A percentile compares a stretch with the other conserved stretches of the same genome.
phyloP scores from a whole-genome alignment of 1,284 basidiomycete genomes.

The Cystobasidium pallidum region DNA sequence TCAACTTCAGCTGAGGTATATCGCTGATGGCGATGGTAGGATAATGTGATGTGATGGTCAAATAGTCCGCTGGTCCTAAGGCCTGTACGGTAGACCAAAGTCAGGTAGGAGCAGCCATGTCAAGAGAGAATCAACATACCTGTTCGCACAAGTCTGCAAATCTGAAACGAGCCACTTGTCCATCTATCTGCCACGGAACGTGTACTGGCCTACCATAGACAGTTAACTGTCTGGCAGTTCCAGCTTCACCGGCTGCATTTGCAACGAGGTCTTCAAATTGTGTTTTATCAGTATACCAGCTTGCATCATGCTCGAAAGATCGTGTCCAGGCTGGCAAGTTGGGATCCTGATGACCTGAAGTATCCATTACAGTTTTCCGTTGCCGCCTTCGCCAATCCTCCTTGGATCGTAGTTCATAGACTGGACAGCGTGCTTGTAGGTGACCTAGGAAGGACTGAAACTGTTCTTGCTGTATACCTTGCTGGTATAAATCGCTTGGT shows the following conservation, averaged over 20 bases:
- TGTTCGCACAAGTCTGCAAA: slow-evolving; percentile 69
- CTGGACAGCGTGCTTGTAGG: slow-evolving; percentile 67
- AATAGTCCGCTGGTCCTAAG: slow-evolving; percentile 71
- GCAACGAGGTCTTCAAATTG: slow-evolving; percentile 56
- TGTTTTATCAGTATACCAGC: slow-evolving; percentile 52
- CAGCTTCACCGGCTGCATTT: slow-evolving; percentile 49
- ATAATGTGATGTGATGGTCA: slow-evolving; percentile 62
- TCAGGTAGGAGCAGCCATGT: not conserved
- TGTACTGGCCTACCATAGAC: slow-evolving; percentile 63
- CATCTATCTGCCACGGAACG: slow-evolving; percentile 61
- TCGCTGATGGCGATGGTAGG: slow-evolving; percentile 66
- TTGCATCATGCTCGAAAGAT: slow-evolving; percentile 45
- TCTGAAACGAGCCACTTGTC: slow-evolving; percentile 62
- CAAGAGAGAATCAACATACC: slow-evolving; percentile 54
- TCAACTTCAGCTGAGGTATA: slow-evolving; percentile 65
- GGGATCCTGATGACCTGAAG: slow-evolving; percentile 54
- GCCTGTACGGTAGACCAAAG: slow-evolving; percentile 56
- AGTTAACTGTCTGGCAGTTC: slow-evolving; percentile 53
- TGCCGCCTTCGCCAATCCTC: slow-evolving; percentile 53
- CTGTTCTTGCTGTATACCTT: slow-evolving; percentile 68
- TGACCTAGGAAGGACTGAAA: slow-evolving; percentile 66
- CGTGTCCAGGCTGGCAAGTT: slow-evolving; percentile 47
- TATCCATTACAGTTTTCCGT: slow-evolving; percentile 60
- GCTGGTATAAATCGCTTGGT: slow-evolving; percentile 64
- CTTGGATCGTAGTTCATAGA: slow-evolving; percentile 62